These are phyloP conservation scores for Phytopythium mirpurense DNA, from an alignment of 352 stramenopile genomes.

Conservation along the genomic window DNA sequence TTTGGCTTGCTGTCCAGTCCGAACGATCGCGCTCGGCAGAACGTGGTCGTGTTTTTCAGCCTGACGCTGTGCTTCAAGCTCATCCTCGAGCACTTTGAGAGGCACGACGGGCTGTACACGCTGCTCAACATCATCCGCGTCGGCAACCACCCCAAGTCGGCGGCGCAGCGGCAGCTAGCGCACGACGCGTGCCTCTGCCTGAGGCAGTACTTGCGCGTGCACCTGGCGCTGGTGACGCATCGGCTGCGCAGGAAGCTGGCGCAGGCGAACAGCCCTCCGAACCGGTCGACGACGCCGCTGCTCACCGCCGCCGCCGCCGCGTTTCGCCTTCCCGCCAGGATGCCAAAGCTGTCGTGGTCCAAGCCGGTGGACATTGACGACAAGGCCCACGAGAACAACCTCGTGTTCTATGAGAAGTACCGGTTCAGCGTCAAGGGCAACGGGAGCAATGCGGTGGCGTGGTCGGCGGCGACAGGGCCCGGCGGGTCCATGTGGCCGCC, in stretches of 20 bases:
- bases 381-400: slow-evolving; percentile 78
- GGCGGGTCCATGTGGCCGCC: slow-evolving; percentile 65
- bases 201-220: slow-evolving; percentile 78
- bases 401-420: slow-evolving; percentile 83
- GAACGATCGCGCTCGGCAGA: slow-evolving; percentile 76
- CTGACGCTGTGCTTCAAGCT: slow-evolving; percentile 75
- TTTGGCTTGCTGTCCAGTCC: slow-evolving; percentile 66
- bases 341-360: slow-evolving; percentile 66
- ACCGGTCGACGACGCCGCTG: slow-evolving; percentile 34
- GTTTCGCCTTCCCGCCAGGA: slow-evolving; percentile 54
- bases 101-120: slow-evolving; percentile 78
- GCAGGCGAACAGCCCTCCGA: slow-evolving; percentile 53
- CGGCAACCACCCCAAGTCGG: slow-evolving; percentile 69
- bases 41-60: slow-evolving; percentile 82
- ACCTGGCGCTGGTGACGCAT: slow-evolving; percentile 72
- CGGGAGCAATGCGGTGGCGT: slow-evolving; percentile 38
- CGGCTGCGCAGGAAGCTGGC: slow-evolving; percentile 56
- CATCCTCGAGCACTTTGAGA: slow-evolving; percentile 83
- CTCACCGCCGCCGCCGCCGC: slow-evolving; percentile 46
- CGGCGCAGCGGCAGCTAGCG: slow-evolving; percentile 70
- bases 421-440: slow-evolving; percentile 54
- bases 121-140: slow-evolving; percentile 83
- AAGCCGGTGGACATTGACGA: slow-evolving; percentile 83
- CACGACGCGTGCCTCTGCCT: slow-evolving; percentile 83
- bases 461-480: slow-evolving; percentile 45